Base-by-base conservation (phyloP, 2,329 filamentous ascomycete genomes). In the Tolypocladium sp. region DNA sequence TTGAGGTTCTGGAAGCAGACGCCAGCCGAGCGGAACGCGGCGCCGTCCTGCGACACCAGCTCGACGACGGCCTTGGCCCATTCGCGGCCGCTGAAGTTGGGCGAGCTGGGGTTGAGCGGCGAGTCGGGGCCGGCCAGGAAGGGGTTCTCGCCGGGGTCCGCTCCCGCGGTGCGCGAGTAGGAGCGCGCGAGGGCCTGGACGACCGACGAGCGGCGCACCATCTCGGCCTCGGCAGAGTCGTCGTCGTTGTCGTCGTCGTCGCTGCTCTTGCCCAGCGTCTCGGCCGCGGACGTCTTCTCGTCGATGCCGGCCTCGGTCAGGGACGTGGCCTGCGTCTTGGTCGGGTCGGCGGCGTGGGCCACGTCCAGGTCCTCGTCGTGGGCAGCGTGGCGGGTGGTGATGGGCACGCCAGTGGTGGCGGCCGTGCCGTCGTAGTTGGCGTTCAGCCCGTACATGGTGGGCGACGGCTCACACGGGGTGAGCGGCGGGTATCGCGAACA, bases 1-100 rank as follows among this genome's bases (percentile, higher is more conserved):
- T 83, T 89, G 59, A 91, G 76, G 67, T 89, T 81, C 70, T 83
- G 81, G 74, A 87, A 90, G 56, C 80, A 78, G 52, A 91, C 78
- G 54, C 88, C 87, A 0, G 83, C 80, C 17, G 82, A 83, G 65
- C 86, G 81, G 70, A 84, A 84, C 17, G 73, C 69, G 63, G 78
- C 76, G 57, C 82, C 85, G 59, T 82, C 79, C 61, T 73, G 76
- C 38, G 77, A 76, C 53, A 78, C 75, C 61, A 83, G 72, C 61
- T 78, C 76, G 38, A 85, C 80, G 12, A 88, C 69, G 40, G 82
- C 76, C 73, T 82, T 85, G 60, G 82, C 82, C 86, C 86, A 89
- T 51, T 78, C 76, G 55, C 78, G 77, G 37, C 74, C 77, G 59
- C 75, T 80, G 69, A 86, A 86, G 59, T 81, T 77, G 30, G 73